Evolutionary conservation across 106 monocot genomes (phyloP).

Genomic region (Dendrobium chrysotoxum): DNA sequence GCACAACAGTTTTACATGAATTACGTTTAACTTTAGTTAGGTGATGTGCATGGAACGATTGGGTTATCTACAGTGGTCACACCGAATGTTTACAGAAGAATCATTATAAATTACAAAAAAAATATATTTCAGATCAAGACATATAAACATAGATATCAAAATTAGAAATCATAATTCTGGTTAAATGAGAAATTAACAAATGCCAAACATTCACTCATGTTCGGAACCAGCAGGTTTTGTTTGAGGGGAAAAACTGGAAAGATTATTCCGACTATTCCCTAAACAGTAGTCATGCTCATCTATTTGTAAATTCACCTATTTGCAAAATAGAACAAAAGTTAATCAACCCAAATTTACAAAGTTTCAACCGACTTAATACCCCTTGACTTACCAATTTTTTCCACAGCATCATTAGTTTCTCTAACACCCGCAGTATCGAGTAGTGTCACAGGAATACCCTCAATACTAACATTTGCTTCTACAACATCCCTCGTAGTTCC

Average conservation of each 20-base stretch:
- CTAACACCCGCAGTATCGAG: constrained; percentile 96
- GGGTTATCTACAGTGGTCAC: background rate
- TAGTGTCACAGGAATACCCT: constrained; percentile 81
- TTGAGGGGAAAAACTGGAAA: background rate
- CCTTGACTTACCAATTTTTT: constrained; percentile 68
- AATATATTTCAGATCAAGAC: background rate
- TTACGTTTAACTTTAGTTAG: background rate
- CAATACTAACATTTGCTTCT: constrained; percentile 79
- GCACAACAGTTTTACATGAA: background rate
- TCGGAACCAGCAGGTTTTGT: background rate
- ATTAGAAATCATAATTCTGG: background rate
- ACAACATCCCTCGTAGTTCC: constrained; percentile 95
- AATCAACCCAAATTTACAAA: background rate
- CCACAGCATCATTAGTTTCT: constrained; percentile 80
- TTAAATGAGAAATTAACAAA: background rate
- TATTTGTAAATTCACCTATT: background rate
- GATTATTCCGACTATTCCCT: background rate
- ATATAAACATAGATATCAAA: background rate
- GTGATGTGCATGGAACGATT: background rate
- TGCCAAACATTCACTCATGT: background rate
- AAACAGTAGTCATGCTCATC: background rate
- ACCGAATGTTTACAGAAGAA: background rate
- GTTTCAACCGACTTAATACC: background rate
- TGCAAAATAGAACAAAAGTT: background rate
- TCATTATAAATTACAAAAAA: background rate